phyloP scores from a whole-genome alignment of 768 basidiomycete genomes.

The Leccinum rimulosum region DNA sequence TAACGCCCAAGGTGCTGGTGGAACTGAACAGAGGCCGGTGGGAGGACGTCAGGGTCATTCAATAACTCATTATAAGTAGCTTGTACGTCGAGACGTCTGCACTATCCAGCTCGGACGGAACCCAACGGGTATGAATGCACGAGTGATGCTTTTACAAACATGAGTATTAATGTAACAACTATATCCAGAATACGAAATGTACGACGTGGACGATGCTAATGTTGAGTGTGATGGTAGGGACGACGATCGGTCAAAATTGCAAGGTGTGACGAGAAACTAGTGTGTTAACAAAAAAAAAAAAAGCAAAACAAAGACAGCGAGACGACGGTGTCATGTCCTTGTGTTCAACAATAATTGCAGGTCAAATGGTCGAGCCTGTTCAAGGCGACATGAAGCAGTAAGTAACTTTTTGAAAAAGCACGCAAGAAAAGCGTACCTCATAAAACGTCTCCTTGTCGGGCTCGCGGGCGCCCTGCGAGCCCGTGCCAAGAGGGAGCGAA shows the following conservation, averaged over 20 bases:
- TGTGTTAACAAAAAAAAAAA: not conserved
- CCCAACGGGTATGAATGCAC: not conserved
- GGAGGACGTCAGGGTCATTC: conserved; percentile 58
- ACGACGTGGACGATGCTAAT: conserved; percentile 17
- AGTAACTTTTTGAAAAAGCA: not conserved
- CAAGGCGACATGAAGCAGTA: not conserved
- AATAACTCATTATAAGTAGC: conserved; percentile 23
- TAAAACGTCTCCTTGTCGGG: conserved; percentile 34
- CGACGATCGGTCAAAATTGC: not conserved
- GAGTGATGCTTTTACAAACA: conserved; percentile 17
- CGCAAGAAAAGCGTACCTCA: conserved; percentile 33
- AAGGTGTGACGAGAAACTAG: not conserved
- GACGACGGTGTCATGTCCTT: conserved; percentile 36
- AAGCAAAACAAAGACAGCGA: not conserved
- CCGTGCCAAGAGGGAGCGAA: conserved; percentile 37
- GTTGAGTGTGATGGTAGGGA: not conserved
- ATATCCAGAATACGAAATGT: conserved; percentile 15
- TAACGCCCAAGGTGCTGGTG: conserved; percentile 40
- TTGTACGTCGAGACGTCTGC: not conserved
- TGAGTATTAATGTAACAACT: conserved; percentile 31
- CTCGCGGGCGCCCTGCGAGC: conserved; percentile 36
- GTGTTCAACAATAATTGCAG: conserved; percentile 50
- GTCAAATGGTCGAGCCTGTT: conserved; percentile 52
- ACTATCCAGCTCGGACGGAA: not conserved
- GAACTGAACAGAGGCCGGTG: conserved; percentile 61